Evolutionary conservation across 257 asterid species (phyloP).

Genomic region (Datura wrightii): DNA sequence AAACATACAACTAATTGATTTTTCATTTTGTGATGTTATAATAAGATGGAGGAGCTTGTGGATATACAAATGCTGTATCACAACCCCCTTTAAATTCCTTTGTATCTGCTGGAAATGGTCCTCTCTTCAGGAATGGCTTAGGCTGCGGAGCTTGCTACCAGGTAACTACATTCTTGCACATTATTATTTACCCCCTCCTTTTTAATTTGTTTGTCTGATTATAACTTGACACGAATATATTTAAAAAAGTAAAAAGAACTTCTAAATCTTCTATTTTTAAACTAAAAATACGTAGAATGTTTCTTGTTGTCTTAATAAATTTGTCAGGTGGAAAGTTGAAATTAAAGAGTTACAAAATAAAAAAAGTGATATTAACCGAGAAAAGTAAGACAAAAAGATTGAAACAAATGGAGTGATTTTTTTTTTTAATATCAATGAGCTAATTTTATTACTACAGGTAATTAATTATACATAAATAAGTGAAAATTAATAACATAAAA

Average conservation of each 20-base stretch:
- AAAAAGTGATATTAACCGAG: no score
- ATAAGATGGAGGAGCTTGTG: conserved; percentile 52
- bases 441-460: neutral
- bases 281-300: no score
- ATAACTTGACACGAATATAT: no score
- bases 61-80: conserved; percentile 37
- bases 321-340: no score
- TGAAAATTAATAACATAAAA: no score
- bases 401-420: neutral
- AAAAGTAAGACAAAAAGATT: no score
- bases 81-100: conserved; percentile 37
- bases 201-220: no score
- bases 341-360: no score
- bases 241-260: no score
- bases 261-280: no score
- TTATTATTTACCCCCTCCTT: neutral
- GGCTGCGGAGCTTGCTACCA: conserved; percentile 52
- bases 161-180: conserved; percentile 32
- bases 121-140: conserved; percentile 37
- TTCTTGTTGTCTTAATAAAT: no score
- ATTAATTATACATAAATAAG: neutral
- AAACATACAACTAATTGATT: no score
- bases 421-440: neutral
- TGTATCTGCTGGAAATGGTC: conserved; percentile 44
- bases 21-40: neutral